These are phyloP conservation scores for Chlorella sp. DNA, from an alignment of 139 green algal genomes.

Conservation along the genomic window DNA sequence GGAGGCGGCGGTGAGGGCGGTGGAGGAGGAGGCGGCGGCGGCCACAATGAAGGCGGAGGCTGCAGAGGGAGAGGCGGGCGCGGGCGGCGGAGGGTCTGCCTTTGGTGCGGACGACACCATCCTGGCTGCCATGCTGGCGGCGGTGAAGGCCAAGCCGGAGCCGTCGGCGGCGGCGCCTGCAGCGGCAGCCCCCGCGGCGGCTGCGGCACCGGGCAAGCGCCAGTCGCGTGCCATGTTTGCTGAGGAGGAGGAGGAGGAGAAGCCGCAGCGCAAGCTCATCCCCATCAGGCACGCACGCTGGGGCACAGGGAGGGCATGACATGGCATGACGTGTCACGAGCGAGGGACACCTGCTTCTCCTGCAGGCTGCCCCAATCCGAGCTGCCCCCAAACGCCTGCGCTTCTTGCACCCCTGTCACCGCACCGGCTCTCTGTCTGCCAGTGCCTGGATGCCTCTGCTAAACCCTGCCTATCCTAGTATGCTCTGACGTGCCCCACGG, in stretches of 20 bases:
- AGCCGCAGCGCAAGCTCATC: slow-evolving; percentile 69
- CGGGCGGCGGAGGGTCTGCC: neutral
- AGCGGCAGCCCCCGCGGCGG: slow-evolving; percentile 30
- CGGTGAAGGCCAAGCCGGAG: slow-evolving; percentile 40
- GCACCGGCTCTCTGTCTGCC: too few species aligned
- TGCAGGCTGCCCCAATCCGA: too few species aligned
- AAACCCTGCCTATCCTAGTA: too few species aligned
- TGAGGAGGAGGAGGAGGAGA: slow-evolving; percentile 78
- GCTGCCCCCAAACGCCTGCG: too few species aligned
- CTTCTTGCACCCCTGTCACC: too few species aligned
- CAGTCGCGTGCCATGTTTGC: slow-evolving; percentile 59
- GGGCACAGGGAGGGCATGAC: slow-evolving; percentile 2
- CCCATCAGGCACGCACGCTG: slow-evolving; percentile 21
- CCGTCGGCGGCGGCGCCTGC: neutral
- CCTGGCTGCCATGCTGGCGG: slow-evolving; percentile 68
- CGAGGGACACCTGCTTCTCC: too few species aligned
- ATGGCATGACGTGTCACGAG: too few species aligned
- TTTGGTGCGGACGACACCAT: slow-evolving; percentile 70
- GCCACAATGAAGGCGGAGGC: neutral
- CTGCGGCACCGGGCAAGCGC: neutral
- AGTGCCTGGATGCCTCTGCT: neutral
- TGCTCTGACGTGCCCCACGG: neutral
- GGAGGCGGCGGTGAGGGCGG: slow-evolving; percentile 26
- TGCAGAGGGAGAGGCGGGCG: neutral
- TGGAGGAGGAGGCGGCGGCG: neutral